Evolutionary conservation across 257 asterid genomes (phyloP).

Genomic region (Scutellaria barbata): DNA sequence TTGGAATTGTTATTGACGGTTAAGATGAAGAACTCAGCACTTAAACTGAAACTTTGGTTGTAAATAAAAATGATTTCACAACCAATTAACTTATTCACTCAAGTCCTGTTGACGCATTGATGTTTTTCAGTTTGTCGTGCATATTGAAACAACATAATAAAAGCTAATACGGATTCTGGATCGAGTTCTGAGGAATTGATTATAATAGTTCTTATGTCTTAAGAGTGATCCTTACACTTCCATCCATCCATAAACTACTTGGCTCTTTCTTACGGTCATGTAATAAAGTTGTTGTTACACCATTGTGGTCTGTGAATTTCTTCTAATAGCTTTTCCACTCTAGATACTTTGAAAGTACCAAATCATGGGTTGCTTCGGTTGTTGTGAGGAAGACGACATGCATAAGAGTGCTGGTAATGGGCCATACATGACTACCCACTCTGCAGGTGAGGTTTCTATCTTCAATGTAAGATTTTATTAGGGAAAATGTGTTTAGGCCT

Average conservation of each 20-base stretch:
- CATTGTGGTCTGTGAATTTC: conserved; percentile 7
- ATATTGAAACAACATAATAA: background rate
- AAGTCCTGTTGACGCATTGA: background rate
- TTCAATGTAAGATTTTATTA: background rate
- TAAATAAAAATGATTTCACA: background rate
- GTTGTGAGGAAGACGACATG: conserved; percentile 68
- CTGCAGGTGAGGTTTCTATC: conserved; percentile 53
- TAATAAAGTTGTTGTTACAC: background rate
- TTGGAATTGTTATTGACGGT: background rate
- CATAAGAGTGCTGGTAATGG: conserved; percentile 67
- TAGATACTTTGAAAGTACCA: conserved; percentile 25
- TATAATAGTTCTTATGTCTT: background rate
- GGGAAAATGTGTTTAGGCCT: too few species aligned
- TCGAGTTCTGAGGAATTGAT: conserved; percentile 16
- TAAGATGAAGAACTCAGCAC: conserved; percentile 2
- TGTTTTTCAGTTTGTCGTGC: background rate
- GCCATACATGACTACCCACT: conserved; percentile 50
- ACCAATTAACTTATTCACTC: background rate
- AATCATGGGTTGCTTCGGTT: conserved; percentile 70
- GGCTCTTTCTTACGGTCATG: background rate
- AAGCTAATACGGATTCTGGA: background rate
- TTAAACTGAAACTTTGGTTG: conserved; percentile 2
- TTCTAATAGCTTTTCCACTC: conserved; percentile 32
- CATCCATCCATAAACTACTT: background rate
- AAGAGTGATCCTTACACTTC: conserved; percentile 3